Evolutionary conservation across 371 early-diverging fungal genomes (phyloP).

Genomic region (Mucor racemosus): DNA sequence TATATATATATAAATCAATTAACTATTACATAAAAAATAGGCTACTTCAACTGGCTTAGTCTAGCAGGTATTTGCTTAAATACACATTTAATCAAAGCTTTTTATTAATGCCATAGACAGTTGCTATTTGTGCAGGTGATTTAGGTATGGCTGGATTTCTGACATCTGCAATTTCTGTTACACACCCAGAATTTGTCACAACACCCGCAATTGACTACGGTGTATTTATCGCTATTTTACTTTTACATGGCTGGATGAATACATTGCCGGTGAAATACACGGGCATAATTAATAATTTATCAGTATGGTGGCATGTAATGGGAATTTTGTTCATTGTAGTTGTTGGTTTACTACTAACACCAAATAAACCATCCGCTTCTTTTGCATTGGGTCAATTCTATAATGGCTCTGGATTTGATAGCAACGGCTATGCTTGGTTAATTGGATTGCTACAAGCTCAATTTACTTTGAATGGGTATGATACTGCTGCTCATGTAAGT

Average conservation of each 20-base stretch:
- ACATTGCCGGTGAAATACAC: conserved; percentile 49
- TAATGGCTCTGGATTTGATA: conserved; percentile 36
- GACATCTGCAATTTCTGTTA: conserved; percentile 53
- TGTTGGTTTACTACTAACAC: conserved; percentile 38
- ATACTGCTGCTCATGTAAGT: conserved; percentile 71
- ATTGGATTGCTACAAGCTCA: conserved; percentile 47
- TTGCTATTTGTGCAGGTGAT: conserved; percentile 60
- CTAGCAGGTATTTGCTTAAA: conserved; percentile 13
- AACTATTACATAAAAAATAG: conserved; percentile 4
- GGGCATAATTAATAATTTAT: conserved; percentile 46
- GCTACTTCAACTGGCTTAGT: conserved; percentile 18
- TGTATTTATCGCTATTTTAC: conserved; percentile 46
- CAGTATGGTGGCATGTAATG: conserved; percentile 51
- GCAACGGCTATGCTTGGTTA: conserved; percentile 38
- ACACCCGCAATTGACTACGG: conserved; percentile 38
- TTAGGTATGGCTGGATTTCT: conserved; percentile 58
- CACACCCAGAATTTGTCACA: conserved; percentile 43
- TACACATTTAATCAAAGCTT: not conserved
- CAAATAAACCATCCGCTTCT: conserved; percentile 45
- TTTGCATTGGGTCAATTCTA: conserved; percentile 49
- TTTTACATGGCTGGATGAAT: conserved; percentile 55
- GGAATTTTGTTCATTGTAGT: conserved; percentile 43
- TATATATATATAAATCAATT: conserved; percentile 1
- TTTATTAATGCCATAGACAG: not conserved
- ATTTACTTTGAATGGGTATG: conserved; percentile 65